These are phyloP conservation scores for Didymella arachidicola DNA, from an alignment of 2,329 filamentous ascomycete species.

Conservation along the genomic window DNA sequence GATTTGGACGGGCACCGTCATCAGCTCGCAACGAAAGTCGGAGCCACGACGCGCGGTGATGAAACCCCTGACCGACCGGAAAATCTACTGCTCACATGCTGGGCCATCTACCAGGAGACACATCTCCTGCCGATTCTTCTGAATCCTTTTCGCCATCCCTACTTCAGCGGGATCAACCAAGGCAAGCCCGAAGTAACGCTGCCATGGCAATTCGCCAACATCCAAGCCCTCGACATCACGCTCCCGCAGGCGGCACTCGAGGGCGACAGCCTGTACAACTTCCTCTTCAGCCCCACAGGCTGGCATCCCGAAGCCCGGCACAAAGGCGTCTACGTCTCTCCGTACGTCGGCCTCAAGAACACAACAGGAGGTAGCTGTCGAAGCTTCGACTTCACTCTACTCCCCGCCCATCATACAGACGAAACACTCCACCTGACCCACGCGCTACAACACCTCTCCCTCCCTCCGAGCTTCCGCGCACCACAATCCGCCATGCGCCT, in stretches of 20 bases:
- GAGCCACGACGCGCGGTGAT: background rate
- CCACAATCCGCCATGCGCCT: slow-evolving; percentile 17
- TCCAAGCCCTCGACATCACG: slow-evolving; percentile 27
- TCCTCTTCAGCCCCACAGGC: slow-evolving; percentile 2
- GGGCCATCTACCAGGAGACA: slow-evolving; percentile 34
- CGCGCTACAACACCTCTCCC: background rate
- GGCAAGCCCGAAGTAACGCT: background rate
- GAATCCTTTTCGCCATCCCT: slow-evolving; percentile 13
- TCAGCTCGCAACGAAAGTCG: background rate
- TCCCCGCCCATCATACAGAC: background rate
- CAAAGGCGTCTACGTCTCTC: slow-evolving; percentile 21
- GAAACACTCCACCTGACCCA: background rate
- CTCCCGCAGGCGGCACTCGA: slow-evolving; percentile 26
- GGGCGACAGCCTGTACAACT: slow-evolving; percentile 2
- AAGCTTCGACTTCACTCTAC: slow-evolving; percentile 17
- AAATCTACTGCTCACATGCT: slow-evolving; percentile 29
- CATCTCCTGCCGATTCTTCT: slow-evolving; percentile 24
- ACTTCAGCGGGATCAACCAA: background rate
- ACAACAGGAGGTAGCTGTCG: background rate
- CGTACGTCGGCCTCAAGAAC: slow-evolving; percentile 7
- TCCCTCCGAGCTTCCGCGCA: background rate
- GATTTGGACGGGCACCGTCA: background rate
- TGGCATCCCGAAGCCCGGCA: slow-evolving; percentile 20
- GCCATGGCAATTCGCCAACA: slow-evolving; percentile 29
- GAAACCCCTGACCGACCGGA: slow-evolving; percentile 17